Evolutionary conservation across 306 rosid genomes (phyloP).

Genomic region (Sophora flavescens): DNA sequence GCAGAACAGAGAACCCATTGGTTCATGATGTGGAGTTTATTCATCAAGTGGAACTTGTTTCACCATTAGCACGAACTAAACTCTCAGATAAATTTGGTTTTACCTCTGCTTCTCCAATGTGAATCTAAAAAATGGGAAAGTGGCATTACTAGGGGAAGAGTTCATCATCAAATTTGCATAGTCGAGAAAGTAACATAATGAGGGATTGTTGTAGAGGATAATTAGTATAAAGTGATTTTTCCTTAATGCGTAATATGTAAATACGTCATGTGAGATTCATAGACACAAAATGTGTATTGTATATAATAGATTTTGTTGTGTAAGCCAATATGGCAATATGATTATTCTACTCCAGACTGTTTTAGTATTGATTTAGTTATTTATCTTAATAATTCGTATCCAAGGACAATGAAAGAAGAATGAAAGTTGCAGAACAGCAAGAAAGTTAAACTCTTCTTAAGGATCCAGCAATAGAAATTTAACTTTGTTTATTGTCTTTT

Average conservation of each 20-base stretch:
- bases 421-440: background rate
- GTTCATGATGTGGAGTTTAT: slow-evolving; percentile 77
- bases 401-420: background rate
- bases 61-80: slow-evolving; percentile 64
- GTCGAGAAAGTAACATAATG: slow-evolving; percentile 26
- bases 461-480: background rate
- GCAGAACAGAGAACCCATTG: slow-evolving; percentile 78
- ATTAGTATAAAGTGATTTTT: slow-evolving; percentile 26
- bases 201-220: slow-evolving; percentile 23
- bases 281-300: slow-evolving; percentile 21
- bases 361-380: background rate
- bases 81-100: slow-evolving; percentile 61
- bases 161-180: slow-evolving; percentile 23
- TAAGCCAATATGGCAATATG: slow-evolving; percentile 18
- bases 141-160: slow-evolving; percentile 5
- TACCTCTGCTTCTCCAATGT: slow-evolving; percentile 58
- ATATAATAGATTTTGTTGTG: slow-evolving; percentile 39
- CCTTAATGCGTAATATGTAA: slow-evolving; percentile 41
- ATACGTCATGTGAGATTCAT: slow-evolving; percentile 41
- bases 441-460: too few species aligned
- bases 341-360: background rate
- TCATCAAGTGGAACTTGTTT: slow-evolving; percentile 73
- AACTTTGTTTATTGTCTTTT: background rate
- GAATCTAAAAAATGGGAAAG: slow-evolving; percentile 17
- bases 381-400: too few species aligned